These are phyloP conservation scores for Juncus effusus DNA, from an alignment of 176 grass and related monocot species.

Conservation along the genomic window DNA sequence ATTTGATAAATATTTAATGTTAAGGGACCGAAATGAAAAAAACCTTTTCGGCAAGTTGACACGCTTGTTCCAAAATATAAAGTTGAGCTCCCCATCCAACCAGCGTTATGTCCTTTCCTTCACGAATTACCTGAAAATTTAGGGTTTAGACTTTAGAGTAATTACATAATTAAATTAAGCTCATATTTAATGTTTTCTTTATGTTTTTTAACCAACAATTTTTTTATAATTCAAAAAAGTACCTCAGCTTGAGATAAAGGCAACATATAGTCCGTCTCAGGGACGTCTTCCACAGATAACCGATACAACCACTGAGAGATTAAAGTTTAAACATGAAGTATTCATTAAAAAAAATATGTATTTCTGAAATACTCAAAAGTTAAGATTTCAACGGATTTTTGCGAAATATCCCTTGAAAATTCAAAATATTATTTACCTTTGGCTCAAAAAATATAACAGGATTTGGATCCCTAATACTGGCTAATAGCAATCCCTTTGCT, in stretches of 20 bases:
- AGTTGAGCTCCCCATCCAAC: conserved; percentile 97
- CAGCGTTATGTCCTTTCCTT: conserved; percentile 83
- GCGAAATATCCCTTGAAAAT: too few relatives aligned
- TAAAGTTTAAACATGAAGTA: conserved; percentile 5
- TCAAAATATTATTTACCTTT: conserved; percentile 41
- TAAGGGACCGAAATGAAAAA: background rate
- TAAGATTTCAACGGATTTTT: conserved; percentile 1
- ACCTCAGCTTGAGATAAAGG: conserved; percentile 92
- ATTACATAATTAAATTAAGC: background rate
- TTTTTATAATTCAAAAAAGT: conserved; percentile 6
- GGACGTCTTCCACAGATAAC: conserved; percentile 83
- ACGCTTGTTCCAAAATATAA: conserved; percentile 74
- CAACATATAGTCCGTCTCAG: conserved; percentile 78
- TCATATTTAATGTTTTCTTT: background rate
- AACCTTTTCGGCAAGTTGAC: conserved; percentile 80
- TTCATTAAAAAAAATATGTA: conserved; percentile 15
- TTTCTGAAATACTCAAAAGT: background rate
- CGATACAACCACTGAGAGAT: conserved; percentile 69
- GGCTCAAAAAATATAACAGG: conserved; percentile 94
- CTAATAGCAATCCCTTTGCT: conserved; percentile 84
- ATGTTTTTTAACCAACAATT: background rate
- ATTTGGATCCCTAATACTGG: conserved; percentile 89
- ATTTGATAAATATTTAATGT: background rate
- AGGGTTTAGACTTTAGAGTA: background rate
- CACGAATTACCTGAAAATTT: conserved; percentile 57